Evolutionary conservation across 768 basidiomycete genomes (phyloP), one percentile per base, ranked within the genome.

Genomic region (Pulveroboletus sp.): DNA sequence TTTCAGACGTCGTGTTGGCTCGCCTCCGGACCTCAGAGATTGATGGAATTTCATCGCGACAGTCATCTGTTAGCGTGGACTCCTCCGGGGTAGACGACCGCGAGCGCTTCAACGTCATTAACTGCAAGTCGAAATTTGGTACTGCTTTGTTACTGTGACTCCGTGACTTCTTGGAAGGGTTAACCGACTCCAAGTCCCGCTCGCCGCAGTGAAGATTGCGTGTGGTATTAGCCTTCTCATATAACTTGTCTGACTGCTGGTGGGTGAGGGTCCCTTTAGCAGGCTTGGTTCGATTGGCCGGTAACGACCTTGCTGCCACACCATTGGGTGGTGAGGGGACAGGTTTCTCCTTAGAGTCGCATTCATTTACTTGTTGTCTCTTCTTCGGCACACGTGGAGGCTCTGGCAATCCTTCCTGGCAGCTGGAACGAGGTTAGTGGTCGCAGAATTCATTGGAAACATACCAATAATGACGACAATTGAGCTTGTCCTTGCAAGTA

Each of bases 381-480:
- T 65, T 71, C 54, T 69, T 77, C 23, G 68, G 54, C 37, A 57
- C 45, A 42, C 73, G 54, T 55, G 76, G 76, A 22, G 82, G 82
- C 44, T 77, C 80, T 13, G 64, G 55, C 12, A 85, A 58, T 1
- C 89, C 89, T 20, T 90, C 84, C 31, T 82, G 78, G 58, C 89
- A 91, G 62, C 89, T 93, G 55, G n/a, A 35, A 23, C 41, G 45
- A 35, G 44, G 17, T 62, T 46, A 61, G 56, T 32, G 45, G 45
- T 32, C 2, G 9, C 37, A 20, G 16, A 24, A 22, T 38, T 34
- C 39, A 36, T 34, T 54, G 55, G 13, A 44, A 24, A 55, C 43
- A 35, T 72, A 54, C 90, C 90, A 92, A 30, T 83, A 63, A 70
- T 93, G 90, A 22, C 83, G 78, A 61, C 90, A 93, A 36, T 71